phyloP scores from a whole-genome alignment of 805 yeast species.

The Lachancea kluyveri region DNA sequence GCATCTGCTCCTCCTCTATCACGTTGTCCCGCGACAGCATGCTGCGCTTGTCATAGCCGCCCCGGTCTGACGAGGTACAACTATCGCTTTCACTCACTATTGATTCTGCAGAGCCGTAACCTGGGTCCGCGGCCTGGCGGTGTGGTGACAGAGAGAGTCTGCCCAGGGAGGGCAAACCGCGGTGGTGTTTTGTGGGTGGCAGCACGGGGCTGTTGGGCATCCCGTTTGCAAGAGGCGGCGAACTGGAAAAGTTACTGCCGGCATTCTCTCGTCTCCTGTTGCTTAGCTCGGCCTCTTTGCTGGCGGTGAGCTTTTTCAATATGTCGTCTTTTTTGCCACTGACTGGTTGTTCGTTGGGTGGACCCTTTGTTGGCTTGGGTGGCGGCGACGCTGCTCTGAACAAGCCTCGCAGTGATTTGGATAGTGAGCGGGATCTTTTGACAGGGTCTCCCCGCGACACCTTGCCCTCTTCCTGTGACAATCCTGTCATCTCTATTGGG shows the following conservation, averaged over 20 bases:
- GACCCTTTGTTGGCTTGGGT: slow-evolving; percentile 2
- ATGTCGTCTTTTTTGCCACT: slow-evolving; percentile 5
- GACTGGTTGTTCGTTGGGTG: slow-evolving; percentile 2
- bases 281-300: slow-evolving; percentile 21
- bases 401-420: slow-evolving; percentile 24
- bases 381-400: slow-evolving; percentile 15
- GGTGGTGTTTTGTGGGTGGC: slow-evolving; percentile 8
- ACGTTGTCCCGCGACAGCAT: too few relatives aligned
- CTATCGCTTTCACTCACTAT: slow-evolving; percentile 19
- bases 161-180: slow-evolving; percentile 14
- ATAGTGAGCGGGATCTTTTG: slow-evolving; percentile 21
- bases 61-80: too few relatives aligned
- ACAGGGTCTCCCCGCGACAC: slow-evolving; percentile 8
- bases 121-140: background rate
- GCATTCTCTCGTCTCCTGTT: slow-evolving; percentile 12
- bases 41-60: too few relatives aligned
- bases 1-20: too few relatives aligned
- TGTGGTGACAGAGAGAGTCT: slow-evolving; percentile 16
- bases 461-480: too few relatives aligned
- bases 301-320: slow-evolving; percentile 10
- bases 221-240: slow-evolving; percentile 7
- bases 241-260: too few relatives aligned
- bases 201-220: slow-evolving; percentile 15
- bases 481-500: too few relatives aligned
- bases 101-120: slow-evolving; percentile 17